Evolutionary conservation across 805 yeast species (phyloP), one percentile per base, ranked within the genome.

Genomic region (Clavispora asparagi): DNA sequence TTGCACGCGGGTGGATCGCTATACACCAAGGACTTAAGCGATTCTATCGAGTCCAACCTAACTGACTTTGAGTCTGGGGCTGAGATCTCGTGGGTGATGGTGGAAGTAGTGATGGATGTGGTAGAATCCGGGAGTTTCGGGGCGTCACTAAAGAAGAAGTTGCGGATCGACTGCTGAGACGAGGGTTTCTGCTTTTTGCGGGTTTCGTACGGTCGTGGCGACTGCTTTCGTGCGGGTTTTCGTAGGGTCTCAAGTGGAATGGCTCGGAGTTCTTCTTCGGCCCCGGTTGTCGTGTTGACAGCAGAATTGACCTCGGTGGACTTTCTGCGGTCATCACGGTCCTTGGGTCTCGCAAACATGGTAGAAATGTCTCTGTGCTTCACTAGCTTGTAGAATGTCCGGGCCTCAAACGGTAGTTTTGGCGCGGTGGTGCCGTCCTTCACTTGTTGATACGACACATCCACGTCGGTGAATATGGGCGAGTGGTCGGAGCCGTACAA

Each of bases 401-500:
- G 57, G 4, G 64, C 63, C 40, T 61, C 65, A 37, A 61, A 59
- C 2, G 46, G 36, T 9, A 61, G 43, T 37, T 49, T 51, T 13
- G 44, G 39, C 26, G 46, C 36, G 4, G 28, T 32, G 9, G 41
- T 10, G 7, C 10, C 19, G 11, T 23, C 13, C 6, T 17, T 29
- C 23, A 23, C 33, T 3, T 19, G 39, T n/a, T 48, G 44, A 14
- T 50, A 50, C 14, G 41, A 40, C 7, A 57, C 49, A 11, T 68
- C 66, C 39, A 90, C 58, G 61, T 89, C 97, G 1, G 89, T 74
- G 58, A 63, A 89, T 0, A 89, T 79, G 0, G 99, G 99, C 63
- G 98, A 92, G 64, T 92, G 99, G 62, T 92, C 99, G 0, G 97
- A 88, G 0, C 99, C 99, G 61, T 77, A 68, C 1, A 91, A 56